Percentiles rank a stretch among this genome's conserved stretches.
These are phyloP conservation scores for Staphylotrichum longicolle DNA, from an alignment of 495 filamentous ascomycete genomes.

Conservation along the genomic window DNA sequence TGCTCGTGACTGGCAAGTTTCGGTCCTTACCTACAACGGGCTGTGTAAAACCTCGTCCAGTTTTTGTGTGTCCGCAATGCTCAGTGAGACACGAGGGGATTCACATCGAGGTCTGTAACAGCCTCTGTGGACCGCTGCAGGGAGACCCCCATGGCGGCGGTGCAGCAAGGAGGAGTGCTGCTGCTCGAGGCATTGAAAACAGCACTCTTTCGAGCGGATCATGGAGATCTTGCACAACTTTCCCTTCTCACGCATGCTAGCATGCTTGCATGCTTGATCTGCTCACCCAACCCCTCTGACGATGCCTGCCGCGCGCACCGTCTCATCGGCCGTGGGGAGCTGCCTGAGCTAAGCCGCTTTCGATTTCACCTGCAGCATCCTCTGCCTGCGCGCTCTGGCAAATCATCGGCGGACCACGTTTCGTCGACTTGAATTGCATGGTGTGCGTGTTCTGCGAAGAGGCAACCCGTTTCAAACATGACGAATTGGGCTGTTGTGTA, in stretches of 20 bases:
- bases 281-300: constrained; percentile 12
- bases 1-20: background rate
- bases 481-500: constrained; percentile 11
- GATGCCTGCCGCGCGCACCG: constrained; percentile 22
- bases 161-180: background rate
- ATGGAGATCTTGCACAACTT: constrained; percentile 30
- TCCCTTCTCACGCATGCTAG: no score
- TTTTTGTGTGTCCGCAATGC: background rate
- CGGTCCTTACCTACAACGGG: background rate
- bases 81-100: constrained; percentile 4
- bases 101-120: constrained; percentile 12
- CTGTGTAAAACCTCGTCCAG: background rate
- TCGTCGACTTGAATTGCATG: constrained; percentile 14
- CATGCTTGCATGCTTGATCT: background rate
- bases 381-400: constrained; percentile 19
- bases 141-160: constrained; percentile 8
- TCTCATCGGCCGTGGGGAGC: constrained; percentile 25
- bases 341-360: constrained; percentile 27
- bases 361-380: constrained; percentile 29
- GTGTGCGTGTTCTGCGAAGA: constrained; percentile 7
- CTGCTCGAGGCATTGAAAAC: constrained; percentile 19
- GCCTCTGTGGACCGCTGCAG: constrained; percentile 7
- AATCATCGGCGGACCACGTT: constrained; percentile 27
- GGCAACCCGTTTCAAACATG: constrained; percentile 20
- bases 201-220: constrained; percentile 19